Evolutionary conservation across 768 basidiomycete genomes (phyloP), one percentile per base, ranked within the genome.

Genomic region (Krasilnikovozyma curviuscula): DNA sequence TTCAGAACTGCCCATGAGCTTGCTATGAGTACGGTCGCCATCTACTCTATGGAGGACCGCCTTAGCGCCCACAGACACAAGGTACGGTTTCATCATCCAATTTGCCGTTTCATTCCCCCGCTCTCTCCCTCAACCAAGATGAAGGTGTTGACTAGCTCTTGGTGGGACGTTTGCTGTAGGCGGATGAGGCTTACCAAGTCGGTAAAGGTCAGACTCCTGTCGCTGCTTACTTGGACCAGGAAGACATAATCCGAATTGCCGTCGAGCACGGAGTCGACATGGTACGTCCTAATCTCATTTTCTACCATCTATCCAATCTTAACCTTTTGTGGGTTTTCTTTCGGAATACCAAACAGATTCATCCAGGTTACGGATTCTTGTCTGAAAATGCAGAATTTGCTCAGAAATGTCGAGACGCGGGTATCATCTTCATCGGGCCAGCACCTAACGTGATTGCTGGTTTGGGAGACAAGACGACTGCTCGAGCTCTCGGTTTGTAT

Each of bases 231-330:
- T 81, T 98, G 54, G 80, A 89, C 2, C 89, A 95, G 64, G 86
- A 97, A 58, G 88, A 93, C 60, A 97, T 98, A 66, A 88, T 98
- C 67, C 70, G 78, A 54, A 80, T 88, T 56, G 85, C 88, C n/a
- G 73, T 97, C 37, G 89, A 97, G 66, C 88, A 97, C 65, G 89
- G 85, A 23, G 93, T 98, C 23, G 91, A 95, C 64, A 97, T 98
- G 93, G 97, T 98, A 62, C 93, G 97, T 67, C 93, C 88, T 10
- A 88, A 89, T 84, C 86, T 57, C 60, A 71, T 65, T 43, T 35
- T 21, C 29, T 23, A 8, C 24, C 24, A 8, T 12, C 48, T 34
- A 27, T 27, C 29, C 10, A 45, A 30, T 39, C 31, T 35, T 4
- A 16, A 35, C 27, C 14, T 33, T 32, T 19, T 8, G 57, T 3